phyloP scores from a whole-genome alignment of 2,329 filamentous ascomycete species.

The Domatiomyces globalis region DNA sequence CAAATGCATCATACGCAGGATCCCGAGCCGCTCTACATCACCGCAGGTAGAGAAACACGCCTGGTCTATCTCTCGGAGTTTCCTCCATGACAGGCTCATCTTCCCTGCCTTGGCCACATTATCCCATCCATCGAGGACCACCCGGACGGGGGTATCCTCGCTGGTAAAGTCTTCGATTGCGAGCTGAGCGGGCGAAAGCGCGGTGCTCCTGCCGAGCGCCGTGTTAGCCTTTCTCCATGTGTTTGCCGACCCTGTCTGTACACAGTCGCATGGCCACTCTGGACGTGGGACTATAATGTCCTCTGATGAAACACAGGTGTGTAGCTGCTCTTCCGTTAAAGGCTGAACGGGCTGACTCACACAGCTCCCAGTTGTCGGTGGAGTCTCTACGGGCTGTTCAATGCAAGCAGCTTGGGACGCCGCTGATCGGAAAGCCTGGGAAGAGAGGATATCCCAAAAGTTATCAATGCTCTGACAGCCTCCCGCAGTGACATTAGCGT shows the following conservation, averaged over 20 bases:
- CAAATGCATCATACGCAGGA: conserved; percentile 1
- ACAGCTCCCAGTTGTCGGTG: neutral
- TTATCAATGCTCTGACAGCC: neutral
- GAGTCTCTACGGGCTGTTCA: neutral
- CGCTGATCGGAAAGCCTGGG: neutral
- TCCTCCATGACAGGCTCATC: conserved; percentile 4
- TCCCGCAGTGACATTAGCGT: too few relatives aligned
- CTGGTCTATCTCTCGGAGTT: conserved; percentile 5
- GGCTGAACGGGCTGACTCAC: neutral
- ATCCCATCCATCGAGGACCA: conserved; percentile 5
- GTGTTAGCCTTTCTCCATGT: neutral
- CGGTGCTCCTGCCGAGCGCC: neutral
- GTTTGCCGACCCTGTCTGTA: neutral
- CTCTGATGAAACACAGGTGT: neutral
- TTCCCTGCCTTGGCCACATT: conserved; percentile 2
- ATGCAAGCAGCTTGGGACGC: neutral
- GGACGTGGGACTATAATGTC: neutral
- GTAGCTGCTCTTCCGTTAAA: neutral
- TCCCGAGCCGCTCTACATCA: conserved; percentile 1
- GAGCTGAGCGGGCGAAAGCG: neutral
- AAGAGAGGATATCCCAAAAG: neutral
- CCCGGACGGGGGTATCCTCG: conserved; percentile 7
- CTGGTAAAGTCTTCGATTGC: conserved; percentile 2
- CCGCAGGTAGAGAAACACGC: conserved; percentile 1
- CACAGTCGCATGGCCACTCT: neutral